Conservation (phyloP, 2,329 filamentous ascomycete species). For the Colletotrichum kahawae region DNA sequence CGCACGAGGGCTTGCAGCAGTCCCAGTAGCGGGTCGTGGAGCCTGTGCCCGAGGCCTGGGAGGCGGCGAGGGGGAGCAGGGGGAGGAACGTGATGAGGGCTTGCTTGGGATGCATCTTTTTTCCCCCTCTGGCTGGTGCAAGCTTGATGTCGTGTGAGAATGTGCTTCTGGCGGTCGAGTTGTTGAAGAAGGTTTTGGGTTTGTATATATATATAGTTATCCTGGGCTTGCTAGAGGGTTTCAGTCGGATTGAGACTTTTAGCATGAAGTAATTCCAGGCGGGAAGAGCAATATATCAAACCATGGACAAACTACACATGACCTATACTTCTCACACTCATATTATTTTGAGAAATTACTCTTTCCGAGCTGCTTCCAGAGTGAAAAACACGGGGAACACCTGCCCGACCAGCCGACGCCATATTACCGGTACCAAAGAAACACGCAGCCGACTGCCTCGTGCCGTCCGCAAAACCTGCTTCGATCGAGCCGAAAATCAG, state of each 20-base stretch:
- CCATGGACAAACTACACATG: not conserved
- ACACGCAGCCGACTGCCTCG: not conserved
- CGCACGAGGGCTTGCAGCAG: conserved; percentile 66
- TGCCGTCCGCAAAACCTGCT: not conserved
- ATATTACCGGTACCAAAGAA: not conserved
- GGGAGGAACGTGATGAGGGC: conserved; percentile 25
- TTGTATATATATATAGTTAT: not conserved
- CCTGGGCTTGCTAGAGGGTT: not conserved
- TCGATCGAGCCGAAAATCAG: not conserved
- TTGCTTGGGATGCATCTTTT: not conserved
- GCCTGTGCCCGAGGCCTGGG: conserved; percentile 31
- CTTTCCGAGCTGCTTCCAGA: not conserved
- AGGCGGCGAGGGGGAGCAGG: conserved; percentile 20
- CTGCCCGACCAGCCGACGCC: not conserved
- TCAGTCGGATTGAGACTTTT: not conserved
- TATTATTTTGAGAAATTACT: not conserved
- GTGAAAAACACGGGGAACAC: not conserved
- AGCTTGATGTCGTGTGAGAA: not conserved
- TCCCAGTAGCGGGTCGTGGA: conserved; percentile 49
- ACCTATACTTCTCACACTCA: not conserved
- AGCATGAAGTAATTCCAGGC: not conserved
- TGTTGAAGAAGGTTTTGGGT: not conserved
- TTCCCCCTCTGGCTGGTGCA: too few species aligned
- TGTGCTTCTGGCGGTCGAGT: not conserved
- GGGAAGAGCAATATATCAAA: not conserved